Evolutionary conservation across 768 basidiomycete genomes (phyloP), one percentile per base, ranked within the genome.

Genomic region (Russula emetica): DNA sequence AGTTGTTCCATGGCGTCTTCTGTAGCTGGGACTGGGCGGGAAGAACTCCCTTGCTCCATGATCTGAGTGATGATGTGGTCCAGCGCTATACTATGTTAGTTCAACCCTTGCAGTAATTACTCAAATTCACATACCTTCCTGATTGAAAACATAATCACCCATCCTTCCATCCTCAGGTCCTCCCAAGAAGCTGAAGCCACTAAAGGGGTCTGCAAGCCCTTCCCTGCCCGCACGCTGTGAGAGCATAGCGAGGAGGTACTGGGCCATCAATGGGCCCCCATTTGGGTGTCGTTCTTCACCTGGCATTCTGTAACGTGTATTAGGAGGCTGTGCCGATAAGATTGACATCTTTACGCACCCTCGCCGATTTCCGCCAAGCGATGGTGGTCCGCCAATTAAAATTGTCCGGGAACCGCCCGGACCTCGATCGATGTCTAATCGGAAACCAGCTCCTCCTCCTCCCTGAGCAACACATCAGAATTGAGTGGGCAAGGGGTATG

Each of bases 111-210:
- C 34, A 60, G 16, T 26, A 28, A 36, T 58, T 22, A 14, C 40
- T 34, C 3, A 20, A 26, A n/a, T 9, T 26, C 8, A 69, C 78
- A 60, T 60, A 86, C 94, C 90, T 82, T 93, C 90, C 75, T 96
- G 91, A 66, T 85, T 91, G 70, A 93, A 90, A 6, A 91, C 94
- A 76, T 96, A 97, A 73, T 97, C 94, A 3, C 94, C 94, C 82
- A 87, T 83, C 70, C 84, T 78, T 1, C 88, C 86, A 38, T 75
- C 76, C 60, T 80, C 78, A 4, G 81, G 77, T 32, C 72, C 72
- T 10, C 76, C 77, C 47, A 73, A 73, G 4, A 72, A 63, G 61
- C 69, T 63, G 22, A 61, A 60, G 28, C 72, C 72, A n/a, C 76
- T 76, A 44, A 85, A 75, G 45, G 83, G 55, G 16, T 78, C 78